Evolutionary conservation across 2,329 filamentous ascomycete species (phyloP).

Genomic region (Alternaria consortialis): DNA sequence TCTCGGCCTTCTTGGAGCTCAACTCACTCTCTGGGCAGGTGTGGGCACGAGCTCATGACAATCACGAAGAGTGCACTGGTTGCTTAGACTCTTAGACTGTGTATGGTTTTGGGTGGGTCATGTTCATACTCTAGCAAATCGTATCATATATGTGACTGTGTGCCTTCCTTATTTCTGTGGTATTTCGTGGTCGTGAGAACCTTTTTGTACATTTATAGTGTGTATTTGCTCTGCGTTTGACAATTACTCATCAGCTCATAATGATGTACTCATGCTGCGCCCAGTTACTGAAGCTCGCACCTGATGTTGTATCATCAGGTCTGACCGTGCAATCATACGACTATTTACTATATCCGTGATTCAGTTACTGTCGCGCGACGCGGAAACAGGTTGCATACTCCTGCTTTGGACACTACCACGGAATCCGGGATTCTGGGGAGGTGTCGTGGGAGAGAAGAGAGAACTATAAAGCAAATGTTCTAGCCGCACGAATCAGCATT

Average conservation of each 20-base stretch:
- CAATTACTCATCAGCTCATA: too few species aligned
- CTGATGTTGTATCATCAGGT: not conserved
- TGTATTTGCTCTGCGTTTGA: too few species aligned
- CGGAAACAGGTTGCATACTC: not conserved
- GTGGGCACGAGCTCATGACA: not conserved
- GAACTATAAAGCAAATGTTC: not conserved
- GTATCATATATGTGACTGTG: too few species aligned
- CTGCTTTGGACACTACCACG: not conserved
- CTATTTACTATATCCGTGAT: not conserved
- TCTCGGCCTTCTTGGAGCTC: not conserved
- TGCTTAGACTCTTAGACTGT: not conserved
- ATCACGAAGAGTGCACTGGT: not conserved
- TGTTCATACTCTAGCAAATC: too few species aligned
- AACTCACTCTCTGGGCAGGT: not conserved
- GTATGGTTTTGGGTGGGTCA: too few species aligned
- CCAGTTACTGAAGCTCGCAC: too few species aligned
- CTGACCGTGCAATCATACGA: not conserved
- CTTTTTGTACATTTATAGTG: too few species aligned
- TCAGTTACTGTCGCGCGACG: not conserved
- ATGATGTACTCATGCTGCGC: too few species aligned
- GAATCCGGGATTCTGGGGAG: not conserved
- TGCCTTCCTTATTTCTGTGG: too few species aligned
- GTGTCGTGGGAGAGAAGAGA: not conserved
- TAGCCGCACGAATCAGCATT: not conserved
- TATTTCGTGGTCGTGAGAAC: too few species aligned